Evolutionary conservation across 352 stramenopile genomes (phyloP).

Genomic region (Peronospora tabacina): DNA sequence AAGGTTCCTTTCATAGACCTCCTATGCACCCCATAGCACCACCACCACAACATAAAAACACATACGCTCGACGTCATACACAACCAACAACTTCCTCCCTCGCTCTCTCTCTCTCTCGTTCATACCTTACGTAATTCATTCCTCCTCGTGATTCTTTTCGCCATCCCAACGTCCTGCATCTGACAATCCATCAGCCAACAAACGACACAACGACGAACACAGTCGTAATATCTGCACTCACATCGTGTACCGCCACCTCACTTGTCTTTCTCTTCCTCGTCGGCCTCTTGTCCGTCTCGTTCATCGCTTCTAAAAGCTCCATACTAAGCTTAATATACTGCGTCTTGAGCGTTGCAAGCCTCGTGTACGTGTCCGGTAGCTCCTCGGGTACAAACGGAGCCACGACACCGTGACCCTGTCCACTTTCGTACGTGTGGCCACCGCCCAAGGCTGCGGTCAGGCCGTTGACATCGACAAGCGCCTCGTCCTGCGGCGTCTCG

Average conservation of each 20-base stretch:
- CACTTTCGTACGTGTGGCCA: conserved; percentile 21
- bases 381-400: conserved; percentile 73
- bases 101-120: background rate
- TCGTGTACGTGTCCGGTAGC: conserved; percentile 83
- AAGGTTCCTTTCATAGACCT: conserved; percentile 79
- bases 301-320: conserved; percentile 51
- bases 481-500: conserved; percentile 42
- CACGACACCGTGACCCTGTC: conserved; percentile 34
- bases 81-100: background rate
- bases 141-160: conserved; percentile 51
- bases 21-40: conserved; percentile 23
- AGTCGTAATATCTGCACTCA: background rate
- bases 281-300: conserved; percentile 41
- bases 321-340: conserved; percentile 73
- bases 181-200: conserved; percentile 8
- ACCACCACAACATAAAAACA: no score
- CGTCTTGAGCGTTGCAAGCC: conserved; percentile 66
- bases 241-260: no score
- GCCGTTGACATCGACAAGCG: conserved; percentile 38
- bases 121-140: conserved; percentile 62
- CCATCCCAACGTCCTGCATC: conserved; percentile 35
- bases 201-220: background rate
- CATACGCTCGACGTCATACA: no score
- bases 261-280: no score
- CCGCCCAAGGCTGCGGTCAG: conserved; percentile 27